Evolutionary conservation across 2,329 filamentous ascomycete genomes (phyloP).

Genomic region (Aureobasidium sp.): DNA sequence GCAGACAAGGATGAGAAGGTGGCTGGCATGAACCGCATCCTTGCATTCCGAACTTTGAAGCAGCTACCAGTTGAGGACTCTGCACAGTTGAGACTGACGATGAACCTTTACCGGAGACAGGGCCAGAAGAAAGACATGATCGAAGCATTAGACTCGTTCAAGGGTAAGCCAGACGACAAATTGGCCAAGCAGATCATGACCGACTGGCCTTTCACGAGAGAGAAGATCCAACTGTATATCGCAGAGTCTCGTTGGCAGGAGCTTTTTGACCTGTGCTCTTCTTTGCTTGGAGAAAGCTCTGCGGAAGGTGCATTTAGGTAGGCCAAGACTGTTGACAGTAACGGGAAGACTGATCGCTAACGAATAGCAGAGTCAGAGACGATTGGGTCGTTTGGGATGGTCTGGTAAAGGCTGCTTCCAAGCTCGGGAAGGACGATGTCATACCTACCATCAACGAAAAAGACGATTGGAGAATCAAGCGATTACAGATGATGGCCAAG

Average conservation of each 20-base stretch:
- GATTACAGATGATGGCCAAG: conserved; percentile 11
- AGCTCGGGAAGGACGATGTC: conserved; percentile 1
- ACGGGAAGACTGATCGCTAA: background rate
- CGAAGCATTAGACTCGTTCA: background rate
- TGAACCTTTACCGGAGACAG: conserved; percentile 14
- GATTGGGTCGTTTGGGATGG: conserved; percentile 16
- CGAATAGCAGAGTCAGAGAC: background rate
- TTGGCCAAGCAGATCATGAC: conserved; percentile 7
- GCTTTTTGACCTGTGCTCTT: background rate
- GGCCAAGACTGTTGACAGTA: background rate
- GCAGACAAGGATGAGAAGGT: conserved; percentile 8
- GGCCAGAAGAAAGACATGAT: conserved; percentile 7
- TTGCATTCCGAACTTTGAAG: conserved; percentile 13
- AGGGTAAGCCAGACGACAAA: conserved; percentile 1
- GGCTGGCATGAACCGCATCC: conserved; percentile 15
- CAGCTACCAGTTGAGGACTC: conserved; percentile 1
- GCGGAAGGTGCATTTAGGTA: conserved; percentile 1
- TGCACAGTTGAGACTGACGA: conserved; percentile 8
- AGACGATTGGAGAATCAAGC: conserved; percentile 6
- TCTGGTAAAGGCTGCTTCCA: conserved; percentile 3
- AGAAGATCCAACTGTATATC: conserved; percentile 10
- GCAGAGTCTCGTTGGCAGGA: conserved; percentile 8
- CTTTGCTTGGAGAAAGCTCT: background rate
- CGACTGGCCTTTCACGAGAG: conserved; percentile 12
- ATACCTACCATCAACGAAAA: background rate